phyloP scores from a whole-genome alignment of 495 filamentous ascomycete species.

The Aspergillus nanangensis region DNA sequence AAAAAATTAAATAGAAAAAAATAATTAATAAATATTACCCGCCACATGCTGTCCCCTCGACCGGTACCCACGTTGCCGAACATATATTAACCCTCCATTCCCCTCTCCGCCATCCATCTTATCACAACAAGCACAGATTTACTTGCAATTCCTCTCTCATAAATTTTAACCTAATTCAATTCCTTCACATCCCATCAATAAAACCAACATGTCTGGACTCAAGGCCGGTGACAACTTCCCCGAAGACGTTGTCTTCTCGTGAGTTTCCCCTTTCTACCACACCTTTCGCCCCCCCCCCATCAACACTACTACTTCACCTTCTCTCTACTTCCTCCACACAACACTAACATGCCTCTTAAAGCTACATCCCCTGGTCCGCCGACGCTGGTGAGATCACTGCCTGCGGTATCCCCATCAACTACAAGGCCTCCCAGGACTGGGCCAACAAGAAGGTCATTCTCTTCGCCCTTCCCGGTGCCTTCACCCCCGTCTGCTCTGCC shows the following conservation, averaged over 20 bases:
- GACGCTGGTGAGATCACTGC: constrained; percentile 65
- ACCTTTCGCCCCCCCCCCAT: constrained; percentile 6
- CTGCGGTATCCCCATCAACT: constrained; percentile 76
- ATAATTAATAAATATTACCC: constrained; percentile 17
- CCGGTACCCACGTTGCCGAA: constrained; percentile 6
- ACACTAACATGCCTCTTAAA: constrained; percentile 27
- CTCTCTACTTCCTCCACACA: background rate
- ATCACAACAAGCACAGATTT: background rate
- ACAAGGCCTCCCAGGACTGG: constrained; percentile 83
- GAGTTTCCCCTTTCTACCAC: constrained; percentile 23
- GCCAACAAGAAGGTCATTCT: constrained; percentile 86
- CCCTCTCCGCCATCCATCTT: constrained; percentile 5
- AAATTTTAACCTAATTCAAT: constrained; percentile 8
- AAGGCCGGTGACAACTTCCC: constrained; percentile 83
- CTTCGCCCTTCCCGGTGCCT: constrained; percentile 86
- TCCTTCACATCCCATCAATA: constrained; percentile 9
- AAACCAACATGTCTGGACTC: constrained; percentile 62
- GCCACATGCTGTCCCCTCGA: constrained; percentile 12
- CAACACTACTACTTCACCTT: background rate
- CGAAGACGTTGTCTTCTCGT: constrained; percentile 69
- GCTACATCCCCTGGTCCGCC: constrained; percentile 63
- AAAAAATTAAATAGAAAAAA: no score
- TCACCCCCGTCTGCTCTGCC: constrained; percentile 90
- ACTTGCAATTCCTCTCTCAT: constrained; percentile 7
- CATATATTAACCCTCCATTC: constrained; percentile 6